A percentile compares a stretch with the other conserved stretches of the same genome.
Conservation (phyloP, 495 filamentous ascomycete species). For the Evernia prunastri region DNA sequence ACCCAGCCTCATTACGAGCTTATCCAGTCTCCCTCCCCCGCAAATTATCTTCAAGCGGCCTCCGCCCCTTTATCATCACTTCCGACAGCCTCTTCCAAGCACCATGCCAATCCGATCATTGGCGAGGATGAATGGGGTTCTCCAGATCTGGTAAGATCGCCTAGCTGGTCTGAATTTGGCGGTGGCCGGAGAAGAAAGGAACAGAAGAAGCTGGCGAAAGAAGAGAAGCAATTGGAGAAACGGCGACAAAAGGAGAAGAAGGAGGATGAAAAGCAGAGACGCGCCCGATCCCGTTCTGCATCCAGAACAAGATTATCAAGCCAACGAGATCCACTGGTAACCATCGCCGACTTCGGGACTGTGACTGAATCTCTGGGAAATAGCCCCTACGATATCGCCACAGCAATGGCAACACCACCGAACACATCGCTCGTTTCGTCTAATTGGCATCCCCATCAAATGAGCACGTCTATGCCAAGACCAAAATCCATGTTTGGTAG, state of each 20-base stretch:
- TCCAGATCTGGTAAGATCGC: slow-evolving; percentile 15
- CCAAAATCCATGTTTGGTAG: slow-evolving; percentile 23
- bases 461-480: slow-evolving; percentile 25
- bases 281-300: slow-evolving; percentile 9
- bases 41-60: slow-evolving; percentile 20
- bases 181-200: slow-evolving; percentile 14
- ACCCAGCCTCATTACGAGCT: slow-evolving; percentile 1
- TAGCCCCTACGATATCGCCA: slow-evolving; percentile 40
- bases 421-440: not conserved
- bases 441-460: slow-evolving; percentile 32
- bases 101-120: not conserved
- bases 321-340: slow-evolving; percentile 9
- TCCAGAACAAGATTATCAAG: slow-evolving; percentile 21
- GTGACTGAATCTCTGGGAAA: slow-evolving; percentile 33
- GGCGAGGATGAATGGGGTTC: slow-evolving; percentile 9
- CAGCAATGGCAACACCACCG: slow-evolving; percentile 12
- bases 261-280: slow-evolving; percentile 10
- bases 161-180: slow-evolving; percentile 23
- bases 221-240: slow-evolving; percentile 6
- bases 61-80: not conserved
- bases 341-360: slow-evolving; percentile 35
- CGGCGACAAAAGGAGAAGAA: slow-evolving; percentile 13
- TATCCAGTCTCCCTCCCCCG: slow-evolving; percentile 25
- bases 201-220: slow-evolving; percentile 19
- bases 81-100: not conserved